A percentile compares a stretch with the other conserved stretches of the same genome.
These are phyloP conservation scores for Hypholoma fasciculare DNA, from an alignment of 768 basidiomycete genomes.

Conservation along the genomic window DNA sequence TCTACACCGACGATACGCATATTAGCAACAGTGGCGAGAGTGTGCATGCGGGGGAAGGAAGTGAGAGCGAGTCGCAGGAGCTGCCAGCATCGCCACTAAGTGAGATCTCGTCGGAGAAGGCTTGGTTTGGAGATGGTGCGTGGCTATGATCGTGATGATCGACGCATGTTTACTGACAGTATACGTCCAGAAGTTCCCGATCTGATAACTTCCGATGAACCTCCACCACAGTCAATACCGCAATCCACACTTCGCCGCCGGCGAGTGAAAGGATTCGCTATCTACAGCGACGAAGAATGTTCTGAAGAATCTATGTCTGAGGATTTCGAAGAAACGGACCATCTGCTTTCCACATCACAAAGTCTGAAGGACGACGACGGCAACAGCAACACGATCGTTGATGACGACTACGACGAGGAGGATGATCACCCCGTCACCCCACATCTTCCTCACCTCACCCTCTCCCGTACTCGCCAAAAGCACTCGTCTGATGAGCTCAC, in stretches of 20 bases:
- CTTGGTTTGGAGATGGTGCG: not conserved
- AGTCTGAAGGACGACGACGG: conserved; percentile 19
- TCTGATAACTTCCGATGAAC: not conserved
- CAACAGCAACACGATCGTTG: conserved; percentile 17
- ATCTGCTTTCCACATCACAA: not conserved
- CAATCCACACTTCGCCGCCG: conserved; percentile 21
- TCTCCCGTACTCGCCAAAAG: not conserved
- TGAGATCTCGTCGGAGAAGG: not conserved
- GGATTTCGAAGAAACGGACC: not conserved
- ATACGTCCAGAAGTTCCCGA: not conserved
- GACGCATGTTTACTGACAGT: not conserved
- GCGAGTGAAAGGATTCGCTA: conserved; percentile 35
- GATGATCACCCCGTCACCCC: not conserved
- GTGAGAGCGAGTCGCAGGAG: not conserved
- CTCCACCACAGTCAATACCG: conserved; percentile 8
- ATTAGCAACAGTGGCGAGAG: not conserved
- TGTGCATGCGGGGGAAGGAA: not conserved
- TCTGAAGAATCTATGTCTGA: not conserved
- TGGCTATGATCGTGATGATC: not conserved
- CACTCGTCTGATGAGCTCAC: conserved; percentile 1
- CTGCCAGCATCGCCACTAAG: not conserved
- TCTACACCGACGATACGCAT: not conserved
- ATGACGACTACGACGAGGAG: conserved; percentile 20
- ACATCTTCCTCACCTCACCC: not conserved
- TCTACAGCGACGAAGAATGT: conserved; percentile 42